Evolutionary conservation across 352 stramenopile species (phyloP).

Genomic region (Globisporangium nagaii): DNA sequence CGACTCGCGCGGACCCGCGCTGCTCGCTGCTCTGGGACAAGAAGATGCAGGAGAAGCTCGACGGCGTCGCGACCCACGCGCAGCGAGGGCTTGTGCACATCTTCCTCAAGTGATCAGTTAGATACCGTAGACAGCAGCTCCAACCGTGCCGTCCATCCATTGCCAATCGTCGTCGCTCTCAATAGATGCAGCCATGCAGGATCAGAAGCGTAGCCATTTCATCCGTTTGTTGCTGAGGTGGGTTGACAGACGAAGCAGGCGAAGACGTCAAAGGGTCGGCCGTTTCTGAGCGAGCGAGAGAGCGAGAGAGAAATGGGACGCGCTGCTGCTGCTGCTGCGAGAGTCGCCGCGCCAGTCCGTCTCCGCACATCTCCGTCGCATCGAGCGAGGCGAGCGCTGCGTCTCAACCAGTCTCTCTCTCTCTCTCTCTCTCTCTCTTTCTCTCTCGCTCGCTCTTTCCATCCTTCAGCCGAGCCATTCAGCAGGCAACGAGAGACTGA

Average conservation of each 20-base stretch:
- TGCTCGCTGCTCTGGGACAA: constrained; percentile 80
- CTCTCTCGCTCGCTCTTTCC: not conserved
- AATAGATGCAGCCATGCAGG: constrained; percentile 2
- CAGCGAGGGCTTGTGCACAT: constrained; percentile 68
- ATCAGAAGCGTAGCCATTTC: too few relatives aligned
- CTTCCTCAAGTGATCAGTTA: constrained; percentile 31
- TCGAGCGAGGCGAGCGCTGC: not conserved
- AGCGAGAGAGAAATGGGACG: too few relatives aligned
- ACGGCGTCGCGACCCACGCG: constrained; percentile 32
- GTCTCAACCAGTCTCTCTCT: not conserved
- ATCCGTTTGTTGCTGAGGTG: too few relatives aligned
- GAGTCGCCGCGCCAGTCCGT: too few relatives aligned
- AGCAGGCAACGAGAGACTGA: not conserved
- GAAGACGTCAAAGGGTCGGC: not conserved
- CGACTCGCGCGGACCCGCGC: constrained; percentile 63
- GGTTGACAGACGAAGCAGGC: too few relatives aligned
- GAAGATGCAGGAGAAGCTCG: constrained; percentile 50
- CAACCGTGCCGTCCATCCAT: too few relatives aligned
- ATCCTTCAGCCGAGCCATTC: not conserved
- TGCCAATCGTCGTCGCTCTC: too few relatives aligned
- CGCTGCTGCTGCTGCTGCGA: not conserved
- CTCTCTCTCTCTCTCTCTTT: not conserved
- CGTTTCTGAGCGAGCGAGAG: too few relatives aligned
- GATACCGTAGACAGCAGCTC: not conserved
- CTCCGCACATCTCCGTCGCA: not conserved